Evolutionary conservation across 2,329 filamentous ascomycete species (phyloP).

Genomic region (Trichoderma sp.): DNA sequence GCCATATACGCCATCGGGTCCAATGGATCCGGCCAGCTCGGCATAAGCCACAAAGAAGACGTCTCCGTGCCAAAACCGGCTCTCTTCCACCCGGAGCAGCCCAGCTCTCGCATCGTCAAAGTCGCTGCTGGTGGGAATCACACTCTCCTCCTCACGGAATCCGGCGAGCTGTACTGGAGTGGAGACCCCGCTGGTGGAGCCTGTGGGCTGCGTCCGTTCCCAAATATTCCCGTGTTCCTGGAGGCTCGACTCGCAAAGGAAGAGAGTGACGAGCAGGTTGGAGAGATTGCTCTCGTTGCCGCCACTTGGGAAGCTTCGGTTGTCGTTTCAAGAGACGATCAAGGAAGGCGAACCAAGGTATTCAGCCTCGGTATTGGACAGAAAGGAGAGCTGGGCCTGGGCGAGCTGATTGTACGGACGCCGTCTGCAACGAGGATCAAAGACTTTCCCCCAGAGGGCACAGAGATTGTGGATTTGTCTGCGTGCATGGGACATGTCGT

Average conservation of each 20-base stretch:
- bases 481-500: conserved; percentile 78
- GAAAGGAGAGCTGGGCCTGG: conserved; percentile 71
- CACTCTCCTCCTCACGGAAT: conserved; percentile 65
- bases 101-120: conserved; percentile 36
- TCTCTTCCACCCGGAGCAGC: conserved; percentile 47
- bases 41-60: conserved; percentile 67
- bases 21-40: conserved; percentile 73
- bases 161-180: conserved; percentile 60
- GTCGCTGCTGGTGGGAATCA: conserved; percentile 77
- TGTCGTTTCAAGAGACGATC: conserved; percentile 49
- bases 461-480: conserved; percentile 60
- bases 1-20: conserved; percentile 68
- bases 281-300: conserved; percentile 46
- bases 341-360: conserved; percentile 46
- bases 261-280: conserved; percentile 29
- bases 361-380: conserved; percentile 63
- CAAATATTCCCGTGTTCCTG: conserved; percentile 39
- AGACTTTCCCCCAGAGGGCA: conserved; percentile 60
- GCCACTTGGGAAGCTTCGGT: conserved; percentile 78
- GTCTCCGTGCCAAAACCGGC: conserved; percentile 63
- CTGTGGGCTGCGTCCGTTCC: conserved; percentile 44
- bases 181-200: conserved; percentile 58
- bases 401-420: conserved; percentile 48
- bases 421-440: conserved; percentile 48
- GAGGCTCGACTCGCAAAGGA: conserved; percentile 36